Conservation (phyloP, 169 alveolate genomes). For the Cryptosporidium canis region DNA sequence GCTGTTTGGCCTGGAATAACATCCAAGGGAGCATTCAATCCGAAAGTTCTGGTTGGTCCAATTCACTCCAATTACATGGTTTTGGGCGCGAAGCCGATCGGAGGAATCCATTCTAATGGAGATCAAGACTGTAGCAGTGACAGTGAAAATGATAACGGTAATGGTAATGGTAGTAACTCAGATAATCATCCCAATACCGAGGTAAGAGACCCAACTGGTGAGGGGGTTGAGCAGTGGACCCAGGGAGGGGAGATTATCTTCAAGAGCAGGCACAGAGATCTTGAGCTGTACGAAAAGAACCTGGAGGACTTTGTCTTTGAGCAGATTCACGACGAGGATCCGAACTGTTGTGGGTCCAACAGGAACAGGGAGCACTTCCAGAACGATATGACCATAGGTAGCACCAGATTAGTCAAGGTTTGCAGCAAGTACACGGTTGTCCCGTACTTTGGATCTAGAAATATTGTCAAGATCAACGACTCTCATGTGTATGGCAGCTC, state of each 20-base stretch:
- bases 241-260: conserved; percentile 62
- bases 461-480: conserved; percentile 25
- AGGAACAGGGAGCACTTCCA: neutral
- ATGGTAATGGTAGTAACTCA: neutral
- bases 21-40: conserved; percentile 48
- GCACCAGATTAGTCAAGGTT: conserved; percentile 18
- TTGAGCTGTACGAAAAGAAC: neutral
- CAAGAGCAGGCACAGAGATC: neutral
- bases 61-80: neutral
- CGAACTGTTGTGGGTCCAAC: neutral
- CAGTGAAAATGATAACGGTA: neutral
- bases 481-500: conserved; percentile 28
- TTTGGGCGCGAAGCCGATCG: conserved; percentile 2
- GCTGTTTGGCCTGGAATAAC: conserved; percentile 66
- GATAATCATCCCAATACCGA: conserved; percentile 3
- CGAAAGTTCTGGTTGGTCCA: conserved; percentile 23
- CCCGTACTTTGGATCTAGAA: conserved; percentile 55
- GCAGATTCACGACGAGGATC: neutral
- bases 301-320: conserved; percentile 23
- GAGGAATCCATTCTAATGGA: neutral
- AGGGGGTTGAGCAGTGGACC: conserved; percentile 14
- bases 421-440: conserved; percentile 60
- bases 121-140: neutral
- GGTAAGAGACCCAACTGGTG: neutral
- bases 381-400: conserved; percentile 39